Evolutionary conservation across 768 basidiomycete genomes (phyloP), one percentile per base, ranked within the genome.

Genomic region (Russula olivacea): DNA sequence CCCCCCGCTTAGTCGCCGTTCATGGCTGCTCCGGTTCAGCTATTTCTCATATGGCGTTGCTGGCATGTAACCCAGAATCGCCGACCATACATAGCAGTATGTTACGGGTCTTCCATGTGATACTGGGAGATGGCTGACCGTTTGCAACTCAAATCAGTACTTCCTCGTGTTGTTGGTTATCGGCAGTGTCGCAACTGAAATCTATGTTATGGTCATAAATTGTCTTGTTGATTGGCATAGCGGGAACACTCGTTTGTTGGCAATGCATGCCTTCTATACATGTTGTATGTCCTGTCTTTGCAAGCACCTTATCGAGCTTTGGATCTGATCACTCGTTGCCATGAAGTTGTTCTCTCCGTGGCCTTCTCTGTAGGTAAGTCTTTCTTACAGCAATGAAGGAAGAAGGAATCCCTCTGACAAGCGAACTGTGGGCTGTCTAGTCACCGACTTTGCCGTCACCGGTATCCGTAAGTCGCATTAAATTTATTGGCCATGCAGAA

Each of bases 21-120:
- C 15, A 68, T 72, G 58, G 69, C 72, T 1, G 62, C 68, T 11
- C 72, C 72, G 0, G 66, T 72, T n/a, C 72, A 72, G 54, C 63
- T 63, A 1, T 72, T 72, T 55, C 63, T 71, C 12, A 71, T 68
- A 32, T 70, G 70, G 69, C 64, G 72, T 28, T 72, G 72, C 61
- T 72, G 72, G 72, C 58, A 60, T 34, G 71, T 72, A 28, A 25
- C 69, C 15, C 23, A 56, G 30, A 51, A 38, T 21, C 59, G 25
- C 12, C 52, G 54, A 21, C 60, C 54, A 54, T 50, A 45, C 19
- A 4, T 60, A 12, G 54, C 40, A 4, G 63, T 64, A 23, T 47
- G 63, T 38, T 21, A 5, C 36, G 12, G 40, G 23, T 17, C 4
- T 28, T 14, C 10, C n/a, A 21, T 11, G 6, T 43, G 3, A 49